Base-by-base conservation (phyloP, 768 basidiomycete genomes). In the Podaxis rugospora region DNA sequence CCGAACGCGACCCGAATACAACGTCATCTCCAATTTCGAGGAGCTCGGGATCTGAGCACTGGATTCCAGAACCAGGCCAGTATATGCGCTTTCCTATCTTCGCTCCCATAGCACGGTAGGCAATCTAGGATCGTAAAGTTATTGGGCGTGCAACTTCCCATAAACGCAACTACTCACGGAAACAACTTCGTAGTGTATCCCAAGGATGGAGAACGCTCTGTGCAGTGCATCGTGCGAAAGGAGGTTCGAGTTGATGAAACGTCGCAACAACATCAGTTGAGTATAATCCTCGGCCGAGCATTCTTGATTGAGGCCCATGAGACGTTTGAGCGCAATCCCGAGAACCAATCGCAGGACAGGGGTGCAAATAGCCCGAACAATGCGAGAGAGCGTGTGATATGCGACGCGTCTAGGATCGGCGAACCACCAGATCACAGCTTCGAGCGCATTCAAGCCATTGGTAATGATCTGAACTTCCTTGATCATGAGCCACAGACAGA, bases 1-100 rank as follows among this genome's bases (percentile, higher is more conserved):
- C 75, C 10, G 78, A 77, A 47, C 75, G 74, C 18, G 78, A 78
- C 16, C 80, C 80, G 64, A 81, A 81, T 28, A 80, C 75, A 42
- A 81, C 80, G 65, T 80, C 76, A 65, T 81, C 73, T 23, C 80
- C 80, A 27, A 81, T 77, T 51, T 79, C 77, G 53, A 81, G 68
- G 35, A 81, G 66, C 67, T 81, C 80, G 1, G 80, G 80, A 62
- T 81, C 80, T 16, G 68, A 71, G 60, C 80, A 80, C 65, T 75
- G 72, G 28, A 81, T 70, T 5, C 79, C 78, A 6, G 76, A 77
- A 2, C 76, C 76, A 11, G 80, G 80, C 80, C 80, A 81, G 65
- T 80, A 81, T 10, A 81, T 73, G 7, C 76, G 75, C 62, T 72
- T 67, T 21, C 80, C 80, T n/a, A 81, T 68, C 67, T 78, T 80